Evolutionary conservation across 2,329 filamentous ascomycete genomes (phyloP).

Genomic region (Fusarium secorum): DNA sequence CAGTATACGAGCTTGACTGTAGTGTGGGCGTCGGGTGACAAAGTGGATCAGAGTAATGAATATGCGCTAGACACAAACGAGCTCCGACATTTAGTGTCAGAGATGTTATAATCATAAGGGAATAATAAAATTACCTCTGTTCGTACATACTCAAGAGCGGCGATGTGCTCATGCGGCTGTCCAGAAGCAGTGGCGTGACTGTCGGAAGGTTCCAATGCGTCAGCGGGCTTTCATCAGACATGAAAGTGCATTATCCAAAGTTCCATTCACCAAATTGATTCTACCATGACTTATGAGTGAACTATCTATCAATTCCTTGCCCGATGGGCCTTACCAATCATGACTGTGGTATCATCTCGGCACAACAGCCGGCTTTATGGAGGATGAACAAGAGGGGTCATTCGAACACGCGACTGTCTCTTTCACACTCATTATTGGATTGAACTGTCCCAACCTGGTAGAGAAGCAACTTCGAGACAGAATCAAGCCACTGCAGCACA

Average conservation of each 20-base stretch:
- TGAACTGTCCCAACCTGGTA: background rate
- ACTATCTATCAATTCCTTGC: fast-evolving
- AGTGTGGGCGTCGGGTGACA: background rate
- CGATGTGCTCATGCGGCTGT: fast-evolving
- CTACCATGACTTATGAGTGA: background rate
- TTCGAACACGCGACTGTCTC: fast-evolving
- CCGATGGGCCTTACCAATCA: background rate
- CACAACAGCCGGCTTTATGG: background rate
- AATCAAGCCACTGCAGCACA: background rate
- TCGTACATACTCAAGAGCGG: fast-evolving
- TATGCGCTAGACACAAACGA: background rate
- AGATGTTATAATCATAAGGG: background rate
- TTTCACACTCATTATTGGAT: too few relatives aligned
- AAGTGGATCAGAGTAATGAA: background rate
- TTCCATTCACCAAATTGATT: background rate
- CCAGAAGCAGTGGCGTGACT: background rate
- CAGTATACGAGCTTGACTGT: constrained; percentile 7
- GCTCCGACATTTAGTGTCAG: background rate
- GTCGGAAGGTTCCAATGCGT: background rate
- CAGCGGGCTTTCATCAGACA: background rate
- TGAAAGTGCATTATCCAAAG: background rate
- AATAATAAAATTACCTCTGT: too few relatives aligned
- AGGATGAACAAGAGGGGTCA: background rate
- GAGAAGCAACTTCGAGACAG: background rate
- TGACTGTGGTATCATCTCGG: background rate